phyloP scores from a whole-genome alignment of 1,284 basidiomycete genomes.

The Uromyces viciae-fabae region DNA sequence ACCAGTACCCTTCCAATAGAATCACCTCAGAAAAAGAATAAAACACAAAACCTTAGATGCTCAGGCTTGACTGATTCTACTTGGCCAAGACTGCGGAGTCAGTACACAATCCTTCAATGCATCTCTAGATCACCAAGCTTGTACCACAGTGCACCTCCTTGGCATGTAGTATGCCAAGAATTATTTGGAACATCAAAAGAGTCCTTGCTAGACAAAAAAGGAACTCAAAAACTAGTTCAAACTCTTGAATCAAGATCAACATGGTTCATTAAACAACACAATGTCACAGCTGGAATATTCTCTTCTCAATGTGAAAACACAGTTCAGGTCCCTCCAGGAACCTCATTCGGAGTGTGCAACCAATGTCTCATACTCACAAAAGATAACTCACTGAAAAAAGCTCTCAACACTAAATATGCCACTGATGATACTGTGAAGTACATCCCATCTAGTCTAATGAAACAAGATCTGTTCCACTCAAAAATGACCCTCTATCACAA shows the following conservation, averaged over 20 bases:
- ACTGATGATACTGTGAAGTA: neutral
- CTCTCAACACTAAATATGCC: neutral
- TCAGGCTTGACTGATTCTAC: slow-evolving; percentile 1
- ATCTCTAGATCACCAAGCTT: neutral
- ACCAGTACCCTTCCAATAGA: too few species aligned
- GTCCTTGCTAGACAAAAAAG: neutral
- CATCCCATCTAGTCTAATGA: neutral
- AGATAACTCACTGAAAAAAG: neutral
- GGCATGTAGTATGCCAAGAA: neutral
- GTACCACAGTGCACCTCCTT: neutral
- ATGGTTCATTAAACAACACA: slow-evolving; percentile 17
- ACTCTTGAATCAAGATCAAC: neutral
- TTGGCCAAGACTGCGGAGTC: neutral
- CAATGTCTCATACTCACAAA: neutral
- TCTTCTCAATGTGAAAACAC: neutral
- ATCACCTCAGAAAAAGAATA: slow-evolving; percentile 10
- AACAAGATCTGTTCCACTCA: neutral
- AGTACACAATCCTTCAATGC: neutral
- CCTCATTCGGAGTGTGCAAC: neutral
- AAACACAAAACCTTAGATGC: neutral
- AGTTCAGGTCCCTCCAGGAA: neutral
- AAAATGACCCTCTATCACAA: neutral
- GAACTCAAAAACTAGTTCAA: neutral
- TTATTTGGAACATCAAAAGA: slow-evolving; percentile 3
- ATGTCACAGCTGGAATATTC: neutral